Evolutionary conservation across 495 filamentous ascomycete genomes (phyloP), one percentile per base, ranked within the genome.

Genomic region (Penicillium chermesinum): DNA sequence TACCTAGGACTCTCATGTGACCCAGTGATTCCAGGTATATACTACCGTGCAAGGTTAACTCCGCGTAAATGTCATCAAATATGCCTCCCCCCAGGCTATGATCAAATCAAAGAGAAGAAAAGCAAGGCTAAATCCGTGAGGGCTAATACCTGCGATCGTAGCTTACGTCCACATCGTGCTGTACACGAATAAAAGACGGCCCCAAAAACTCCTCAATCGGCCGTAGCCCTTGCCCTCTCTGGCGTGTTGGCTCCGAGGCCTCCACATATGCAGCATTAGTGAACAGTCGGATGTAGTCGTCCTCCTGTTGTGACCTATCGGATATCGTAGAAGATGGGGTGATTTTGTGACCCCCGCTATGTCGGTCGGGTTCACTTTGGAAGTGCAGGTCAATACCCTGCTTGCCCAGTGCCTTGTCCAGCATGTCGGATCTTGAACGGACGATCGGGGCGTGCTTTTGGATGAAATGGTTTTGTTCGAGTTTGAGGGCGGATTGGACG

Each of bases 161-260:
- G 14, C 32, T 52, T 18, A 45, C 50, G n/a, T 57, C 45, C 13
- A 61, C 48, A 13, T 52, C 51, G 17, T 47, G 50, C 14, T 50
- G 41, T 1, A 61, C 54, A 0, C 54, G 42, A 48, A 58, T 58
- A 22, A 50, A 50, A 36, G 38, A 50, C n/a, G 51, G 35, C 5
- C 49, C 51, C 15, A 55, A 13, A 34, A 35, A 39, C 2, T 54
- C 51, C 15, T 55, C 51, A 12, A 55, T 40, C 39, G 9, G 46
- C 34, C 16, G 20, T 27, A 13, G 38, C 14, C 34, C 30, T n/a
- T 30, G 5, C 10, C 25, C 10, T 5, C 18, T 14, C 2, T 30
- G 19, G 15, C 17, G 25, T 3, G 21, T 12, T 14, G 21, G 42
- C 30, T 19, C 25, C 7, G 42, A 32, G n/a, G 42, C 42, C 3